Conservation (phyloP, 225 moss, liverwort and hornwort species). For the Bryoerythrophyllum caledonicum region DNA sequence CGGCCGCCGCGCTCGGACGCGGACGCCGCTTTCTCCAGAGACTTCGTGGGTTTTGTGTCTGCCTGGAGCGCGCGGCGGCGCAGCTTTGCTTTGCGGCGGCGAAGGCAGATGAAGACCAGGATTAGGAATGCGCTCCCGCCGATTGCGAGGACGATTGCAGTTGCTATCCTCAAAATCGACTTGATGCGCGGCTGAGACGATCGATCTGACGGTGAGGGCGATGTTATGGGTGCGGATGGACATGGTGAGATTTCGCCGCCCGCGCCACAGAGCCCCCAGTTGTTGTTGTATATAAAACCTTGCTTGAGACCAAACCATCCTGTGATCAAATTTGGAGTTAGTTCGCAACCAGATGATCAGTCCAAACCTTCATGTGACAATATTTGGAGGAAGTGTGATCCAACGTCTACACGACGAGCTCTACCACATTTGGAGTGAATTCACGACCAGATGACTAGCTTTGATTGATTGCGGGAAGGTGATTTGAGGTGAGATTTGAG, state of each 20-base stretch:
- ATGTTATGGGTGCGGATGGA: slow-evolving; percentile 1
- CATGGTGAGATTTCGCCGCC: slow-evolving; percentile 17
- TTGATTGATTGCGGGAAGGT: background rate
- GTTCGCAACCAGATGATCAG: too few species aligned
- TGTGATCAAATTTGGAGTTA: background rate
- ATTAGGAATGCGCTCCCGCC: slow-evolving; percentile 40
- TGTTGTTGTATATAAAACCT: slow-evolving; percentile 34
- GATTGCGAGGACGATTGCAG: slow-evolving; percentile 37
- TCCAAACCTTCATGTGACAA: too few species aligned
- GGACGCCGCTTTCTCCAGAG: background rate
- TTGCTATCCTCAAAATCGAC: slow-evolving; percentile 24
- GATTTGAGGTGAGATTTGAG: background rate
- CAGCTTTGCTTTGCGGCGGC: slow-evolving; percentile 30
- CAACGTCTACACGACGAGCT: too few species aligned
- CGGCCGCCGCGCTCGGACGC: background rate
- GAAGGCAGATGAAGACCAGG: slow-evolving; percentile 31
- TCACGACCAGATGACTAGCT: background rate
- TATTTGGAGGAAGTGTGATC: too few species aligned
- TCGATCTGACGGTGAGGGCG: background rate
- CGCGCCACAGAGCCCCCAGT: slow-evolving; percentile 33
- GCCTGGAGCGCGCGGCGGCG: slow-evolving; percentile 14
- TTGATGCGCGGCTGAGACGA: slow-evolving; percentile 11
- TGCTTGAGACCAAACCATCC: slow-evolving; percentile 27
- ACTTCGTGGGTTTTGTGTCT: background rate
- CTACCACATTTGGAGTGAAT: too few species aligned